phyloP scores from a whole-genome alignment of 306 rosid genomes.

The Potentilla sterilis region DNA sequence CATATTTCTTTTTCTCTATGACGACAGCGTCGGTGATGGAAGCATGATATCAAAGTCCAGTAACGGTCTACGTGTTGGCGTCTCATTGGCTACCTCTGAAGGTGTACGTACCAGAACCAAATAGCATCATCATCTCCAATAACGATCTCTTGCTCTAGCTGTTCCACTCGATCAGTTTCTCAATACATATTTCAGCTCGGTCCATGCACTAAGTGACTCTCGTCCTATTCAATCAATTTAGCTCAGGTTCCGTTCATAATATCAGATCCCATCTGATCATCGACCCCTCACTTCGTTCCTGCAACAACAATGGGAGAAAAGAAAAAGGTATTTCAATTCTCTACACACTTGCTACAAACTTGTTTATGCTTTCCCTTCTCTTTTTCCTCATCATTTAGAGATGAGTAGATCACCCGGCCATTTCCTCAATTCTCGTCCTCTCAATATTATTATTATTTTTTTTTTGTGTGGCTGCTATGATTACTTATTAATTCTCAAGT shows the following conservation, averaged over 20 bases:
- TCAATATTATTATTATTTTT: background rate
- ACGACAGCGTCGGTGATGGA: background rate
- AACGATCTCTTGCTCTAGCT: no score
- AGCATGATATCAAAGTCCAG: background rate
- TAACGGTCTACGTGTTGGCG: background rate
- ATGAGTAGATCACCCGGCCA: background rate
- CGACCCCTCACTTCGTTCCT: background rate
- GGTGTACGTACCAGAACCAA: background rate
- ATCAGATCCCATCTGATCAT: background rate
- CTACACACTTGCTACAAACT: background rate
- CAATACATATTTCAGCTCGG: background rate
- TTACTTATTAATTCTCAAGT: background rate
- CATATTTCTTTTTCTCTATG: background rate
- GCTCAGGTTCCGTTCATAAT: background rate
- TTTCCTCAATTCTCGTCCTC: background rate
- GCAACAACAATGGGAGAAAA: conserved; percentile 16
- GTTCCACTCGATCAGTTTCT: background rate
- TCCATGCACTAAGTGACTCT: background rate
- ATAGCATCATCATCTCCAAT: no score
- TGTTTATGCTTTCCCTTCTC: background rate
- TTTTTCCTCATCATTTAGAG: no score
- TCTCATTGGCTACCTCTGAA: background rate
- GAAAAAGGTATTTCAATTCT: background rate
- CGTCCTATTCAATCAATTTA: conserved; percentile 6
- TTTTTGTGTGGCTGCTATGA: background rate